Percentiles rank a stretch among this genome's conserved stretches.
phyloP scores from a whole-genome alignment of 495 filamentous ascomycete species.

The Parmelia sp. region DNA sequence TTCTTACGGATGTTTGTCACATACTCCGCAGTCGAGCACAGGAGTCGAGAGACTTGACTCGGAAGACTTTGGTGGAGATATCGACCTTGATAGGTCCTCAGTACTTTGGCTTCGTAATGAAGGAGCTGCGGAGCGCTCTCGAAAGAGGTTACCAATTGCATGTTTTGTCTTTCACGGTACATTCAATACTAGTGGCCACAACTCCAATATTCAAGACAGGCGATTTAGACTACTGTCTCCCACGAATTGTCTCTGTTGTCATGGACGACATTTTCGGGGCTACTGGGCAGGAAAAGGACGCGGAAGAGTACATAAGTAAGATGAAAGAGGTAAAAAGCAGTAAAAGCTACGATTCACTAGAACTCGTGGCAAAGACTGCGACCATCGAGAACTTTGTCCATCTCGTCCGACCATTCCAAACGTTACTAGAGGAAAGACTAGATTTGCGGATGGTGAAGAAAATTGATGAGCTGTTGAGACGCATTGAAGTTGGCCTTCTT shows the following conservation, averaged over 20 bases:
- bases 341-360: constrained; percentile 97
- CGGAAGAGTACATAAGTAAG: constrained; percentile 86
- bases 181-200: constrained; percentile 76
- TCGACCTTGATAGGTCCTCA: constrained; percentile 67
- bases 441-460: constrained; percentile 72
- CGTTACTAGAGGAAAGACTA: constrained; percentile 73
- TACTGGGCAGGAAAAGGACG: constrained; percentile 96
- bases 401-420: constrained; percentile 68
- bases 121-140: constrained; percentile 78
- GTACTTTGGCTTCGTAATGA: constrained; percentile 88
- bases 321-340: constrained; percentile 98
- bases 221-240: constrained; percentile 81
- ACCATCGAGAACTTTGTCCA: constrained; percentile 66
- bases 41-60: constrained; percentile 82
- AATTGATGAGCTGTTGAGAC: constrained; percentile 80
- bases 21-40: constrained; percentile 84
- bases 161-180: constrained; percentile 89
- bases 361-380: constrained; percentile 74
- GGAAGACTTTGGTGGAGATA: constrained; percentile 81
- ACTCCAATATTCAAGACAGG: constrained; percentile 71
- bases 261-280: constrained; percentile 97
- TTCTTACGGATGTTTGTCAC: constrained; percentile 85
- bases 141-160: constrained; percentile 85
- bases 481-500: constrained; percentile 75
- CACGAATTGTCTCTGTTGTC: constrained; percentile 68